Evolutionary conservation across 2,329 filamentous ascomycete genomes (phyloP).

Genomic region (Colletotrichum musae): DNA sequence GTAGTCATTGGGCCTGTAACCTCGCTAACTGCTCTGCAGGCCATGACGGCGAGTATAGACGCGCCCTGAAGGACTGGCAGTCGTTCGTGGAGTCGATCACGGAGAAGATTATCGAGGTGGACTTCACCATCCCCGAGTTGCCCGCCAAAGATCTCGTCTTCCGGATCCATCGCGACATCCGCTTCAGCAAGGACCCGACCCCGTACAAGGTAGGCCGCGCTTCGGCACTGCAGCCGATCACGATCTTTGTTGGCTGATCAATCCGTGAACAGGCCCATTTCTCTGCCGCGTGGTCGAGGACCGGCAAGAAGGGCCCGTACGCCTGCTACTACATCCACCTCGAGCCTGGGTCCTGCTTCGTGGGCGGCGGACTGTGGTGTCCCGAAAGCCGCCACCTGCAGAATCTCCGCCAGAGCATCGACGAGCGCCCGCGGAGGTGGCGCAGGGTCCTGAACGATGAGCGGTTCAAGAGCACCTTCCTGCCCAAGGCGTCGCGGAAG

Average conservation of each 20-base stretch:
- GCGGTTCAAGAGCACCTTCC: conserved; percentile 74
- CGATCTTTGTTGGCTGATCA: neutral
- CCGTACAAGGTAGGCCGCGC: conserved; percentile 81
- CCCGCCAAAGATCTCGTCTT: conserved; percentile 90
- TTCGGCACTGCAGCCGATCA: neutral
- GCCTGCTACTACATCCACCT: conserved; percentile 91
- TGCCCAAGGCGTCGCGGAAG: conserved; percentile 61
- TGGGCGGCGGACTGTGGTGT: conserved; percentile 88
- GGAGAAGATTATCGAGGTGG: conserved; percentile 77
- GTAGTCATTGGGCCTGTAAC: too few species aligned
- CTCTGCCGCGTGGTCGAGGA: conserved; percentile 88
- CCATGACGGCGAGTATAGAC: conserved; percentile 84
- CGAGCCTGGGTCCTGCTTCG: conserved; percentile 78
- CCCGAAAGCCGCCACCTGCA: conserved; percentile 78
- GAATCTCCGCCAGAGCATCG: conserved; percentile 80
- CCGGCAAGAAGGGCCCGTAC: conserved; percentile 88
- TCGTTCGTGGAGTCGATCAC: conserved; percentile 82
- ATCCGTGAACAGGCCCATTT: conserved; percentile 75
- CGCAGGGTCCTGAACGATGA: conserved; percentile 76
- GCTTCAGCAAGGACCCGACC: conserved; percentile 87
- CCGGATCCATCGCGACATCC: conserved; percentile 88
- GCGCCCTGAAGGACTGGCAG: conserved; percentile 85
- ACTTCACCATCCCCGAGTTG: conserved; percentile 88
- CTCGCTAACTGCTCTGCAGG: conserved; percentile 60
- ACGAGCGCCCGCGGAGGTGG: conserved; percentile 79